A percentile compares a stretch with the other conserved stretches of the same genome.
phyloP scores from a whole-genome alignment of 202 grass and related monocot species.

The Cymbopogon flexuosus region DNA sequence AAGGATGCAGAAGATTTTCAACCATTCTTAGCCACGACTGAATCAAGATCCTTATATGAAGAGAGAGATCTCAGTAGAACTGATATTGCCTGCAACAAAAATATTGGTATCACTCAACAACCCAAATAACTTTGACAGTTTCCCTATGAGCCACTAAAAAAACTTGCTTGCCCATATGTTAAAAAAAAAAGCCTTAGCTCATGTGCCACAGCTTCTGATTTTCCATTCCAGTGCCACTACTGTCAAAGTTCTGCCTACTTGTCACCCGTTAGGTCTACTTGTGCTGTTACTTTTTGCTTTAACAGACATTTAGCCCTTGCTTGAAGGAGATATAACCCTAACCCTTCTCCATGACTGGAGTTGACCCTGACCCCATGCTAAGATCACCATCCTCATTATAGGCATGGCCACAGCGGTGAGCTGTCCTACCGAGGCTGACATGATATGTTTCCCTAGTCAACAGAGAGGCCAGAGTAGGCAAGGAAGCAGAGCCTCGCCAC shows the following conservation, averaged over 20 bases:
- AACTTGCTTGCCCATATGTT: neutral
- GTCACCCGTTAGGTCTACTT: neutral
- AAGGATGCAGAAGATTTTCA: conserved; percentile 31
- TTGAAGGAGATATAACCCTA: neutral
- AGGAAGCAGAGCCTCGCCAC: neutral
- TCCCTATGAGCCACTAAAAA: neutral
- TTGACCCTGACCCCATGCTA: neutral
- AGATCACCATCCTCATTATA: neutral
- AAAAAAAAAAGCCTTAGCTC: neutral
- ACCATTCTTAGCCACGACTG: conserved; percentile 56
- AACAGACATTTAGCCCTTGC: neutral
- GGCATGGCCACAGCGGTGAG: neutral
- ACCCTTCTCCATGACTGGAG: neutral
- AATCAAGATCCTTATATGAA: conserved; percentile 74
- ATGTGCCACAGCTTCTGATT: neutral
- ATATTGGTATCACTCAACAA: conserved; percentile 18
- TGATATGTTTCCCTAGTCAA: neutral
- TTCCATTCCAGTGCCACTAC: neutral
- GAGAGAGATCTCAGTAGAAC: conserved; percentile 74
- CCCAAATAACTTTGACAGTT: conserved; percentile 10
- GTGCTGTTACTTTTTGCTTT: neutral
- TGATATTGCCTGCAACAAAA: conserved; percentile 62
- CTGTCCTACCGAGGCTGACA: neutral
- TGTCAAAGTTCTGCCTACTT: neutral
- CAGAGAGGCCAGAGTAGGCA: neutral